Conservation (phyloP, 331 rosid genomes). For the Telfairia occidentalis region DNA sequence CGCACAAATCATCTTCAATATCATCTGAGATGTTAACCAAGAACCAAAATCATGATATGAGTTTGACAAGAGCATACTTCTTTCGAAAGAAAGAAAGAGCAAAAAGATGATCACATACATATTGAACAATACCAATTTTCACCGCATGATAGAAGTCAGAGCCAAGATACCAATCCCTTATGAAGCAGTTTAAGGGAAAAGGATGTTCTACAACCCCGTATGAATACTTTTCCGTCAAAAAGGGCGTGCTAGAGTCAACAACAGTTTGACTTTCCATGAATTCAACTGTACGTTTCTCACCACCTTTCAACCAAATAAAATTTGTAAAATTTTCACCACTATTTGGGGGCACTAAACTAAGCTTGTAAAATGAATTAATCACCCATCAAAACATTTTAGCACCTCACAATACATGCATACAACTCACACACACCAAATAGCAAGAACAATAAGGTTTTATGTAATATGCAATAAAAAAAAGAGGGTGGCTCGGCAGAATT, state of each 20-base stretch:
- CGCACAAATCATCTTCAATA: conserved; percentile 88
- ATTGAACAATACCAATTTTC: conserved; percentile 97
- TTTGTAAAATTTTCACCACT: not conserved
- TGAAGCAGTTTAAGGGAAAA: conserved; percentile 66
- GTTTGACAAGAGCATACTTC: not conserved
- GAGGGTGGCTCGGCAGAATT: not conserved
- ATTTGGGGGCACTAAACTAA: not conserved
- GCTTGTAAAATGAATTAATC: not conserved
- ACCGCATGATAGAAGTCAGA: conserved; percentile 81
- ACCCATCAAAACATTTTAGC: not conserved
- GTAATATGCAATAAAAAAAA: not conserved
- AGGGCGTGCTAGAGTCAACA: conserved; percentile 58
- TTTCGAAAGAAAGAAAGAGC: not conserved
- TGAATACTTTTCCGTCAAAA: conserved; percentile 59
- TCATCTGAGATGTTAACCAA: conserved; percentile 56
- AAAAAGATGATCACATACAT: conserved; percentile 50
- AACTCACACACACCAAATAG: not conserved
- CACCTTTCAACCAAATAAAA: conserved; percentile 42
- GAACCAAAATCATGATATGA: conserved; percentile 15
- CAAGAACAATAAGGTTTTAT: not conserved
- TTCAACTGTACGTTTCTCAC: conserved; percentile 79
- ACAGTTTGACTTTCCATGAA: conserved; percentile 69
- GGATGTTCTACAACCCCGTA: conserved; percentile 97
- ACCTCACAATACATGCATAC: not conserved
- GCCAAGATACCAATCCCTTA: conserved; percentile 90